phyloP scores from a whole-genome alignment of 169 alveolate species.

The Plasmodium relictum region DNA sequence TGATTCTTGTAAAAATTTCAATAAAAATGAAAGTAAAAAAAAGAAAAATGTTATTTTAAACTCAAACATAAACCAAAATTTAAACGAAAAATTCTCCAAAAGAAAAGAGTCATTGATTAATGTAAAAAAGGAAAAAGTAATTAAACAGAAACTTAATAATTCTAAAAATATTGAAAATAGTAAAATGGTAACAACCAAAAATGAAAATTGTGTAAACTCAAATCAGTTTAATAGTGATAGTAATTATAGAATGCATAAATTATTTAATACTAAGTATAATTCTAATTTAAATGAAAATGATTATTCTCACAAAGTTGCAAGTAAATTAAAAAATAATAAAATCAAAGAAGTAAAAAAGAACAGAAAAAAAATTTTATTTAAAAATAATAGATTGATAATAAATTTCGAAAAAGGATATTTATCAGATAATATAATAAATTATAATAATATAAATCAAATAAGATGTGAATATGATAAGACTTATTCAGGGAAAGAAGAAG shows the following conservation, averaged over 20 bases:
- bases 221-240: constrained; percentile 20
- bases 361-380: constrained; percentile 1
- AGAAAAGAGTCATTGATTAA: neutral
- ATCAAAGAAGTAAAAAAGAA: constrained; percentile 16
- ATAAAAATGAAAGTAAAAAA: too few species aligned
- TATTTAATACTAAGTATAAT: neutral
- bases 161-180: neutral
- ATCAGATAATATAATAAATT: constrained; percentile 17
- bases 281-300: too few species aligned
- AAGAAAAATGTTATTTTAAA: too few species aligned
- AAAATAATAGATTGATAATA: neutral
- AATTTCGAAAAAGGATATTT: constrained; percentile 22
- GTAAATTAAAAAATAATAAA: neutral
- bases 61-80: neutral
- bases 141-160: neutral
- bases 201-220: neutral
- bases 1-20: too few species aligned
- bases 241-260: neutral
- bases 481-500: neutral
- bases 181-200: neutral
- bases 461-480: neutral
- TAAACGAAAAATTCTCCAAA: neutral
- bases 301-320: too few species aligned
- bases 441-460: constrained; percentile 11
- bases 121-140: constrained; percentile 1